These are phyloP conservation scores for Suillus ampliporus DNA, from an alignment of 768 basidiomycete genomes.

Conservation along the genomic window DNA sequence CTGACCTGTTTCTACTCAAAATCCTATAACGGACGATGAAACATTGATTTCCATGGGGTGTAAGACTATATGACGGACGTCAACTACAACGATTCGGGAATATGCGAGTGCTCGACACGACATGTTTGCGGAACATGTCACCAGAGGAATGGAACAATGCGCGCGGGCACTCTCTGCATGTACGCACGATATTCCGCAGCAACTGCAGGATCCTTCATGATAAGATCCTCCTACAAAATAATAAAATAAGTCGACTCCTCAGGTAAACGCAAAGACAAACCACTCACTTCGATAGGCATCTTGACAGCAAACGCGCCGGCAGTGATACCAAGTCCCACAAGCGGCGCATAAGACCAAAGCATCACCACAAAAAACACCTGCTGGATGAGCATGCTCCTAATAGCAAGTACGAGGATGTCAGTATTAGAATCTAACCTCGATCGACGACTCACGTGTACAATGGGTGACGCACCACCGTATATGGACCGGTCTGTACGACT, in stretches of 20 bases:
- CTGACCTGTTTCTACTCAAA: too few relatives aligned
- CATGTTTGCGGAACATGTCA: too few relatives aligned
- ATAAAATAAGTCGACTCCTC: background rate
- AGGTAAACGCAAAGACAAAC: too few relatives aligned
- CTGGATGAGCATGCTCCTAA: background rate
- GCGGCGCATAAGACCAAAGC: slow-evolving; percentile 42
- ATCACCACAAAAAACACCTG: background rate
- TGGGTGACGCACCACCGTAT: slow-evolving; percentile 44
- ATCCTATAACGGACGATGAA: too few relatives aligned
- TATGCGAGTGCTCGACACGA: too few relatives aligned
- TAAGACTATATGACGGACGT: slow-evolving; percentile 3
- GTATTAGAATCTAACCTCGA: background rate
- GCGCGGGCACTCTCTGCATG: slow-evolving; percentile 35
- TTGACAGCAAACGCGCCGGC: slow-evolving; percentile 36
- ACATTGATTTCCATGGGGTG: too few relatives aligned
- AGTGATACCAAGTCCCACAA: slow-evolving; percentile 30
- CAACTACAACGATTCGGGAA: too few relatives aligned
- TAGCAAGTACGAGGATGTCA: background rate
- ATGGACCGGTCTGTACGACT: slow-evolving; percentile 38
- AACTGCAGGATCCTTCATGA: slow-evolving; percentile 29
- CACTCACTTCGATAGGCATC: slow-evolving; percentile 41
- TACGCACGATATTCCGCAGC: slow-evolving; percentile 36
- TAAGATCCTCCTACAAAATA: slow-evolving; percentile 36
- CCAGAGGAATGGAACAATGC: slow-evolving; percentile 38
- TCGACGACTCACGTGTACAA: slow-evolving; percentile 35